phyloP scores from a whole-genome alignment of 1,139 yeast genomes.

The Wickerhamomyces sp. region DNA sequence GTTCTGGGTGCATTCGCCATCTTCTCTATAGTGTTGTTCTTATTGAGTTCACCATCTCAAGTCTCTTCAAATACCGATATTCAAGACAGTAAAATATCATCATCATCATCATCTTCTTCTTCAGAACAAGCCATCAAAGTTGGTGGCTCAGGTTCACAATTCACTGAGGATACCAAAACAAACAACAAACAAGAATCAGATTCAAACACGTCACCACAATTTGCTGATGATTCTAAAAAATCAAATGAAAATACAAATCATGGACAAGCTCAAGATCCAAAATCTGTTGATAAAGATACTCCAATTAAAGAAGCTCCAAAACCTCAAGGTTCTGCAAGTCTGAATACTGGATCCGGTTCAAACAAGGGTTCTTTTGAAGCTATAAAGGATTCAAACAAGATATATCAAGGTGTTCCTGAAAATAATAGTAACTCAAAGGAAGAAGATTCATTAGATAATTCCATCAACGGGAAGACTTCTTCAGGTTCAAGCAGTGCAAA shows the following conservation, averaged over 20 bases:
- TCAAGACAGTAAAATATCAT: too few species aligned
- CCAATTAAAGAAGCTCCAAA: constrained; percentile 25
- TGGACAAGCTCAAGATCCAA: constrained; percentile 16
- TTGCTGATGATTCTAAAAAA: constrained; percentile 18
- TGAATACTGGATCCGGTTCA: neutral
- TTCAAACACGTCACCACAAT: constrained; percentile 17
- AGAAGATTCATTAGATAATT: constrained; percentile 2
- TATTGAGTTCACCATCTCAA: constrained; percentile 17
- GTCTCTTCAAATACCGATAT: constrained; percentile 5
- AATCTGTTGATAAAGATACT: constrained; percentile 20
- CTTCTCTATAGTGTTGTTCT: constrained; percentile 17
- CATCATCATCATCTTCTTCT: too few species aligned
- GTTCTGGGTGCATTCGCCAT: constrained; percentile 20
- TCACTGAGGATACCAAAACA: constrained; percentile 14
- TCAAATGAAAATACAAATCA: constrained; percentile 2
- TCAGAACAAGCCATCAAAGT: too few species aligned
- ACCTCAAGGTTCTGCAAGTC: constrained; percentile 14
- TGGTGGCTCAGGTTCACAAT: constrained; percentile 12
- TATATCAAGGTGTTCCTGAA: constrained; percentile 25
- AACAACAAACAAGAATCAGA: neutral
- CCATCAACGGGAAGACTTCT: neutral
- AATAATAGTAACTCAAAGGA: constrained; percentile 9
- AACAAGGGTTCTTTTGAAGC: constrained; percentile 21
- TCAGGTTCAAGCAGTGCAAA: neutral
- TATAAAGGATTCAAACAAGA: constrained; percentile 22